Evolutionary conservation across 768 basidiomycete species (phyloP), one percentile per base, ranked within the genome.

Genomic region (Xerocomellus dryophilus): DNA sequence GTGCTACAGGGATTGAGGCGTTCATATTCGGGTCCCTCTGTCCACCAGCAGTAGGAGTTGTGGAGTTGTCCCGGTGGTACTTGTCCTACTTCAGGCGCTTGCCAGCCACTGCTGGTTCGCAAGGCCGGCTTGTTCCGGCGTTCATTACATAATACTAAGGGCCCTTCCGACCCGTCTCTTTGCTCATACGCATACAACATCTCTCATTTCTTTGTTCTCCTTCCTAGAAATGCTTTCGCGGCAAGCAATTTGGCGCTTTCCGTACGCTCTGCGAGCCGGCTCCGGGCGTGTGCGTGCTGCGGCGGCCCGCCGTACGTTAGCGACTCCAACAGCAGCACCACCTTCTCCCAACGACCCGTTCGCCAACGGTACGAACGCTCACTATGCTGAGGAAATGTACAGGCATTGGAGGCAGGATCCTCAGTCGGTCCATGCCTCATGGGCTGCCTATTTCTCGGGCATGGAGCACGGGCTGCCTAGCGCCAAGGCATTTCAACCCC

Each of bases 321-420:
- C 84, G 23, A 82, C 76, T 32, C 71, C 79, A 18, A 68, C 77
- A 1, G 69, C 77, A 1, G 68, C 73, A 0, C 69, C 81, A 21
- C 89, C 88, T 2, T 90, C 89, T 2, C 74, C 87, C 20, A 90
- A 90, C 61, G 90, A 93, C 69, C 78, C 80, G 8, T 97, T 98
- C 70, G 95, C 94, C 12, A 96, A 92, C 54, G 94, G 93, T 39
- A 94, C 89, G 39, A 98, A 97, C 73, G 79, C 93, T 21, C 94
- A 96, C 76, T 98, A 98, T 68, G 89, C 88, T 18, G 95, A 91
- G 64, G 93, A 96, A 73, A 98, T 98, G 96, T 98, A 96, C 74
- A 82, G 84, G 60, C 84, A 87, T 62, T 93, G 91, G 92, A 82
- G 81, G 71, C 81, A 90, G 74, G 93, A 99, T 72, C 91, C 93